These are phyloP conservation scores for Erodium maritimum DNA, from an alignment of 345 rosid species.

Conservation along the genomic window DNA sequence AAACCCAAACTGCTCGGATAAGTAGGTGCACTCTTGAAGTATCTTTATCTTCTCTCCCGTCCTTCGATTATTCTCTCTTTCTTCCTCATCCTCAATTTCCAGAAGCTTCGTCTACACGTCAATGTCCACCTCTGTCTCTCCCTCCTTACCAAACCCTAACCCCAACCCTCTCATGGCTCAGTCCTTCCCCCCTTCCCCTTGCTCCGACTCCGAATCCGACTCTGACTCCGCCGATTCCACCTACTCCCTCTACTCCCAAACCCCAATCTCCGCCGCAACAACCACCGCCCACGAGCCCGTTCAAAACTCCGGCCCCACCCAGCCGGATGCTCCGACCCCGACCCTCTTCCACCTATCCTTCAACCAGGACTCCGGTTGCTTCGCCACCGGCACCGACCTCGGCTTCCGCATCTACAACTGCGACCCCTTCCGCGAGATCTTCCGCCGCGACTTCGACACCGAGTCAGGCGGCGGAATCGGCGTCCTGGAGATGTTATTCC, in stretches of 20 bases:
- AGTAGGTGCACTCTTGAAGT: too few species aligned
- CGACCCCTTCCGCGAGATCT: conserved; percentile 27
- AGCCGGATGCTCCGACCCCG: conserved; percentile 4
- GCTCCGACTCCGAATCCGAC: neutral
- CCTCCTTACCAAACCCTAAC: neutral
- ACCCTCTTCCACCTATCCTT: conserved; percentile 31
- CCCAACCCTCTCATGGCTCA: conserved; percentile 1
- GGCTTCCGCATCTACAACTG: conserved; percentile 33
- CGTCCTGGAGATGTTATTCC: conserved; percentile 26
- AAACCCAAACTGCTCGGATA: too few species aligned
- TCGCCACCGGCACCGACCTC: conserved; percentile 25
- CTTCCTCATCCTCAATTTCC: conserved; percentile 1
- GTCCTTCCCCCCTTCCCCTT: neutral
- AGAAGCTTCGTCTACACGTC: neutral
- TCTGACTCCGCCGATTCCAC: conserved; percentile 1
- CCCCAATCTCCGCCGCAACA: conserved; percentile 1
- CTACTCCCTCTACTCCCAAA: conserved; percentile 1
- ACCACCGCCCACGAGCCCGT: neutral
- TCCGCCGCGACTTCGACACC: conserved; percentile 21
- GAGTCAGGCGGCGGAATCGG: conserved; percentile 18
- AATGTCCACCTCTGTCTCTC: conserved; percentile 1
- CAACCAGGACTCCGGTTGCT: conserved; percentile 37
- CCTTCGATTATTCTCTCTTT: neutral
- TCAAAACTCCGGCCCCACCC: neutral
- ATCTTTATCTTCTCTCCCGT: conserved; percentile 8